Base-by-base conservation (phyloP, 148 eudicot species). In the Fagopyrum esculentum region DNA sequence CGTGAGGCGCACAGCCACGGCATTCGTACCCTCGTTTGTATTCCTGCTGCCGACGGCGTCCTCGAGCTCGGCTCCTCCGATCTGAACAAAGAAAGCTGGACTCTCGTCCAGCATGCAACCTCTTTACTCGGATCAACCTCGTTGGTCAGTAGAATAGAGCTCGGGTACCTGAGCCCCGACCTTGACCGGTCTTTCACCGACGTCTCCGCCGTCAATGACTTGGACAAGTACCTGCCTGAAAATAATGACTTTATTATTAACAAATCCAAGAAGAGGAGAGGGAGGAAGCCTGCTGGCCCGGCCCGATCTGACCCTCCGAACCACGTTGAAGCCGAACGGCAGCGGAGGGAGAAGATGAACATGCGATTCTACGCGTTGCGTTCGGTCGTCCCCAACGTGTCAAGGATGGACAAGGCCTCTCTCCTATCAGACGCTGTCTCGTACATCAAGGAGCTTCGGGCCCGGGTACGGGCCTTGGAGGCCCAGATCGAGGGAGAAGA, bases 331-430 rank as follows among this genome's bases (percentile, higher is more conserved):
- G 98, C 97, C 4, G 98, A 94, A 87, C 77, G 97, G 72, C 93
- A 91, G 74, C 77, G 98, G 68, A 84, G 98, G 55, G 97, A 94
- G 82, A 94, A 87, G 88, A 95, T 94, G 75, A 91, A 94, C 78
- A 88, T 80, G 59, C 81, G 96, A 16, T 94, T 94, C 83, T 94
- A 90, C 77, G 95, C 96, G 0, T 89, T 94, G 7, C 86, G 98
- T 0, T 82, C 98, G 0, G 98, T 86, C 29, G 96, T 94, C 48
- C 98, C 98, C 5, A 87, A 80, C 15, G 98, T 94, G 40, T 87
- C 96, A 2, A 87, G 85, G 75, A 91, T 94, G 98, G 97, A 94
- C 77, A 94, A 94, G 83, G 98, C 98, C 0, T 91, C 98, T 7
- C 63, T 94, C 50, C 82, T 94, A 10, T 83, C 87, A 2, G 98